These are phyloP conservation scores for Echium plantagineum DNA, from an alignment of 257 asterid species.

Conservation along the genomic window DNA sequence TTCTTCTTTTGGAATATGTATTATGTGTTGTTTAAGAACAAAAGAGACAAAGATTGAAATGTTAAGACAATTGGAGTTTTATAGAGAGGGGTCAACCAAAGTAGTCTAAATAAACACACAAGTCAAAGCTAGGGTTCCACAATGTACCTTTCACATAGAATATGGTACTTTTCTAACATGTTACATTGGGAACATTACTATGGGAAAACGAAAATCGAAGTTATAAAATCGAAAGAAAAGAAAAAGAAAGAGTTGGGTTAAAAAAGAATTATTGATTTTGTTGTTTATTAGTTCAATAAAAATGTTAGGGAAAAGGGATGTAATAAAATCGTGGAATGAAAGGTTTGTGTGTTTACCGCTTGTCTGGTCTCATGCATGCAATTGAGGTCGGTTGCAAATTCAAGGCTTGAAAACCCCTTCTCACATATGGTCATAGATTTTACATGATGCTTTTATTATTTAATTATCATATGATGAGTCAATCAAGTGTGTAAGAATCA, in stretches of 20 bases:
- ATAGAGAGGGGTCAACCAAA: constrained; percentile 19
- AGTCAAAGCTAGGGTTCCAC: constrained; percentile 53
- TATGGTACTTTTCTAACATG: neutral
- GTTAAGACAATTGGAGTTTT: constrained; percentile 7
- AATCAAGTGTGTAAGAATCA: too few species aligned
- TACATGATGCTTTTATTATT: too few species aligned
- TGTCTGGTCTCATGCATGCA: constrained; percentile 75
- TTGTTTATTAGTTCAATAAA: constrained; percentile 6
- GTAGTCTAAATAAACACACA: constrained; percentile 12
- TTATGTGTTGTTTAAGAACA: constrained; percentile 7
- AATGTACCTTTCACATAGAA: constrained; percentile 11
- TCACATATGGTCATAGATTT: too few species aligned
- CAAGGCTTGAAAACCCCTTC: neutral
- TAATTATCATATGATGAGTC: too few species aligned
- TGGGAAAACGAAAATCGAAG: constrained; percentile 5
- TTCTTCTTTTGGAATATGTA: neutral
- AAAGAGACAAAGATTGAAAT: constrained; percentile 12
- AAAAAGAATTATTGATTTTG: constrained; percentile 16
- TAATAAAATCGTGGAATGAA: constrained; percentile 23
- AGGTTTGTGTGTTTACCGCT: constrained; percentile 27
- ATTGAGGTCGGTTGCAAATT: constrained; percentile 12
- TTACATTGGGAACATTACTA: constrained; percentile 14
- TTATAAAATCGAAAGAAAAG: constrained; percentile 18
- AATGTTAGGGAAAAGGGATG: constrained; percentile 14
- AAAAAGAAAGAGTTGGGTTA: constrained; percentile 11